Percentiles rank a stretch among this genome's conserved stretches.
Conservation (phyloP, 495 filamentous ascomycete species). For the Aspergillus diversus region DNA sequence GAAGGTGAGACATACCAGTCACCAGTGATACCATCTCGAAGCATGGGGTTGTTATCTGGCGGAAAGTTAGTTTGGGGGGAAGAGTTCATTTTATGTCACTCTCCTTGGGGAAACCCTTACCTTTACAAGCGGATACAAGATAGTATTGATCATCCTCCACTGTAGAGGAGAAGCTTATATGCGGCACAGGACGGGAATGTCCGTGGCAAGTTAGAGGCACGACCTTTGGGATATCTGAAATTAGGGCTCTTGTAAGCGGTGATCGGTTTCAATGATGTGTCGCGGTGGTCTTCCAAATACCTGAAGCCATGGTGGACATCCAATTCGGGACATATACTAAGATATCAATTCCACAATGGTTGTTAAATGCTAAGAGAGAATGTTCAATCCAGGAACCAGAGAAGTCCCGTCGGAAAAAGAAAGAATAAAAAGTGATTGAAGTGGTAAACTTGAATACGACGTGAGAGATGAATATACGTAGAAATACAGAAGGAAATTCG, state of each 20-base stretch:
- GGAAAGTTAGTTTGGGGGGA: constrained; percentile 5
- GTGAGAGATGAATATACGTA: constrained; percentile 27
- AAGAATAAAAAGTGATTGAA: constrained; percentile 18
- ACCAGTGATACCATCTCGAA: constrained; percentile 93
- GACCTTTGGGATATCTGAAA: constrained; percentile 65
- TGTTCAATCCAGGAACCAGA: constrained; percentile 15
- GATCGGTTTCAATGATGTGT: neutral
- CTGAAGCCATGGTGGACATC: constrained; percentile 30
- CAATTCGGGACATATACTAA: constrained; percentile 14
- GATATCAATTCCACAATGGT: constrained; percentile 24
- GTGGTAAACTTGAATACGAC: constrained; percentile 18
- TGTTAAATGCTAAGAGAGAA: constrained; percentile 19
- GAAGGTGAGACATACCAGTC: constrained; percentile 70
- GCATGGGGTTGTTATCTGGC: constrained; percentile 95
- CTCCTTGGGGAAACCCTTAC: constrained; percentile 46
- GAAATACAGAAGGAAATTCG: constrained; percentile 50
- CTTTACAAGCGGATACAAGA: constrained; percentile 97
- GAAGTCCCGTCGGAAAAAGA: constrained; percentile 12
- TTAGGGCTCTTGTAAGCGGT: constrained; percentile 12
- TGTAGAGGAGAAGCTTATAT: constrained; percentile 89
- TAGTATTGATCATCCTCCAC: constrained; percentile 89
- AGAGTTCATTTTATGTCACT: neutral
- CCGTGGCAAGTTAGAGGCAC: constrained; percentile 97
- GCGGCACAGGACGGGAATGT: constrained; percentile 93
- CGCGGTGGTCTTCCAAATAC: constrained; percentile 9